Evolutionary conservation across 2,329 filamentous ascomycete genomes (phyloP).

Genomic region (Botrytis sinoallii): DNA sequence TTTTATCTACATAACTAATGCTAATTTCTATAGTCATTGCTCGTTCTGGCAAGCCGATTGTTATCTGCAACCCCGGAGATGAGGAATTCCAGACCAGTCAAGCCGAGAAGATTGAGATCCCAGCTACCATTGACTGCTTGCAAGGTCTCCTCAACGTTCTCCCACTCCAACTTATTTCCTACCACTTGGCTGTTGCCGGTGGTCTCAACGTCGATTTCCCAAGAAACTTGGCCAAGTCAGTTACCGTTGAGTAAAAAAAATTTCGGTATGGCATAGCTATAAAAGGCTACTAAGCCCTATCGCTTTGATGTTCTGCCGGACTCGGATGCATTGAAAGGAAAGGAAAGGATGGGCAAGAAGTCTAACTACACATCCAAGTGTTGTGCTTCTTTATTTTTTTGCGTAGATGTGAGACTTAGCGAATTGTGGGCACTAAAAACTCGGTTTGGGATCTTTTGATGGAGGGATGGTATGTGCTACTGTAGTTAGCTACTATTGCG

Average conservation of each 20-base stretch:
- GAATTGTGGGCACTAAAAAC: constrained; percentile 13
- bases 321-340: constrained; percentile 1
- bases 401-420: constrained; percentile 14
- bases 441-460: constrained; percentile 8
- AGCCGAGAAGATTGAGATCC: constrained; percentile 96
- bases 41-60: constrained; percentile 91
- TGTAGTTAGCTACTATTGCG: constrained; percentile 1
- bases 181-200: constrained; percentile 96
- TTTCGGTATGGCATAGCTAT: constrained; percentile 8
- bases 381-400: constrained; percentile 11
- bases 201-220: constrained; percentile 98
- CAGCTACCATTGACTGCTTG: constrained; percentile 89
- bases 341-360: not conserved
- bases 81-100: constrained; percentile 83
- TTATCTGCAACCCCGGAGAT: constrained; percentile 92
- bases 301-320: constrained; percentile 22
- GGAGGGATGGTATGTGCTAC: constrained; percentile 1
- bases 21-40: constrained; percentile 70
- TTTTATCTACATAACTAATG: constrained; percentile 14
- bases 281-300: constrained; percentile 21
- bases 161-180: constrained; percentile 94
- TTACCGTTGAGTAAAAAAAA: constrained; percentile 99
- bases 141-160: constrained; percentile 98
- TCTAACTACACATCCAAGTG: not conserved
- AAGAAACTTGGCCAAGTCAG: constrained; percentile 96